Percentiles rank a stretch among this genome's conserved stretches.
Evolutionary conservation across 441 rosid genomes (phyloP).

Genomic region (Raphanus hybrid): DNA sequence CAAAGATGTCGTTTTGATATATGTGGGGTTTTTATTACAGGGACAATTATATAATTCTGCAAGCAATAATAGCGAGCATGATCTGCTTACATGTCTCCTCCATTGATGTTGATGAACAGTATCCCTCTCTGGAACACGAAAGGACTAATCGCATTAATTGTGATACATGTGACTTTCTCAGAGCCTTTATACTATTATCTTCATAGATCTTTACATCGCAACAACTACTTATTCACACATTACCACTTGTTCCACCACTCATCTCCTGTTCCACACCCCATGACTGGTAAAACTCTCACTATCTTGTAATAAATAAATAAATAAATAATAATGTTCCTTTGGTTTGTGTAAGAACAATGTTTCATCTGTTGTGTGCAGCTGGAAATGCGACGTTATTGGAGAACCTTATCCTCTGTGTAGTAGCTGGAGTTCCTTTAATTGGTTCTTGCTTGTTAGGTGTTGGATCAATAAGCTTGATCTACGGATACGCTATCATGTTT

Average conservation of each 20-base stretch:
- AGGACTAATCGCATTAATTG: conserved; percentile 60
- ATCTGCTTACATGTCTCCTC: conserved; percentile 58
- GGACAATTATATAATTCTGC: conserved; percentile 90
- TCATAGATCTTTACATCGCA: conserved; percentile 65
- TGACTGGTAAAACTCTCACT: conserved; percentile 54
- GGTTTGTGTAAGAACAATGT: conserved; percentile 9
- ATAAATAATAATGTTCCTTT: not conserved
- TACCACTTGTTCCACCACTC: conserved; percentile 85
- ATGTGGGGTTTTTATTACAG: conserved; percentile 47
- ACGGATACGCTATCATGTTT: conserved; percentile 62
- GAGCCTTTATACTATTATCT: conserved; percentile 83
- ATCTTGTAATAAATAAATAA: not conserved
- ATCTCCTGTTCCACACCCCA: conserved; percentile 74
- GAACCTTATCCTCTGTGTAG: conserved; percentile 51
- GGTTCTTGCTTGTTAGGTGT: conserved; percentile 66
- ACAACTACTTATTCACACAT: conserved; percentile 55
- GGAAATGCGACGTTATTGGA: conserved; percentile 76
- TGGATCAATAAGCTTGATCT: conserved; percentile 64
- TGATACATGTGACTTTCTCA: conserved; percentile 75
- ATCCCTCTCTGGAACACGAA: conserved; percentile 73
- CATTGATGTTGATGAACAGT: conserved; percentile 44
- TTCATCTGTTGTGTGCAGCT: conserved; percentile 50
- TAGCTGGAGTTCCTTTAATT: conserved; percentile 71
- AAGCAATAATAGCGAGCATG: conserved; percentile 66
- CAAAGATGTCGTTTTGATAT: not conserved